phyloP scores from a whole-genome alignment of 768 basidiomycete species.

The Podaxis mareebaensis region DNA sequence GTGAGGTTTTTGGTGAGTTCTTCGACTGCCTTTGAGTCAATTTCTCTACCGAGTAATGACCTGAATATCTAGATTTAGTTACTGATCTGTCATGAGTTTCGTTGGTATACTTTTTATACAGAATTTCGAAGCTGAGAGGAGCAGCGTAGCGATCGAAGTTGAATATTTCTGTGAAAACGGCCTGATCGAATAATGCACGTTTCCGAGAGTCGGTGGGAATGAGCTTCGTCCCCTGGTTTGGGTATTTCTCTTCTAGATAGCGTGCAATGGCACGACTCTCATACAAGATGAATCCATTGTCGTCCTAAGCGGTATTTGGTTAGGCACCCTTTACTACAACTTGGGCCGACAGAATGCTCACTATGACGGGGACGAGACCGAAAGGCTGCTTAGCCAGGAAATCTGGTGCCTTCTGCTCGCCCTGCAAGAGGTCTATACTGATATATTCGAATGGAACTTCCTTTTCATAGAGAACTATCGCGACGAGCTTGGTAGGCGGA shows the following conservation, averaged over 20 bases:
- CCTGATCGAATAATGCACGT: conserved; percentile 37
- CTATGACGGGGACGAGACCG: conserved; percentile 56
- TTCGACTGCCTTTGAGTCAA: background rate
- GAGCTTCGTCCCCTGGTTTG: conserved; percentile 44
- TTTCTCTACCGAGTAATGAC: background rate
- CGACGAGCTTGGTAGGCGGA: conserved; percentile 48
- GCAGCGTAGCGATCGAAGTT: conserved; percentile 42
- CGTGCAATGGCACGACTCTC: conserved; percentile 56
- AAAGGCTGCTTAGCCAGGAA: conserved; percentile 52
- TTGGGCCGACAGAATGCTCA: conserved; percentile 18
- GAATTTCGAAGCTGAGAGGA: conserved; percentile 41
- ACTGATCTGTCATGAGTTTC: background rate
- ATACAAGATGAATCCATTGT: conserved; percentile 56
- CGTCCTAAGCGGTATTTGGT: conserved; percentile 32
- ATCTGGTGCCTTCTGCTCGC: conserved; percentile 40
- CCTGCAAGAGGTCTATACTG: conserved; percentile 39
- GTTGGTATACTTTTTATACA: conserved; percentile 37
- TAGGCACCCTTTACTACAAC: background rate
- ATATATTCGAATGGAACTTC: conserved; percentile 49
- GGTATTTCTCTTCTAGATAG: conserved; percentile 52
- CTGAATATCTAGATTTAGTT: background rate
- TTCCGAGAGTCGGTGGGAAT: conserved; percentile 40
- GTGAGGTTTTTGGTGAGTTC: background rate
- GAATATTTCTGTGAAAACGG: conserved; percentile 43
- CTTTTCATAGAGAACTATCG: conserved; percentile 47